phyloP scores from a whole-genome alignment of 495 filamentous ascomycete species.

The Trichoderma erinaceum region DNA sequence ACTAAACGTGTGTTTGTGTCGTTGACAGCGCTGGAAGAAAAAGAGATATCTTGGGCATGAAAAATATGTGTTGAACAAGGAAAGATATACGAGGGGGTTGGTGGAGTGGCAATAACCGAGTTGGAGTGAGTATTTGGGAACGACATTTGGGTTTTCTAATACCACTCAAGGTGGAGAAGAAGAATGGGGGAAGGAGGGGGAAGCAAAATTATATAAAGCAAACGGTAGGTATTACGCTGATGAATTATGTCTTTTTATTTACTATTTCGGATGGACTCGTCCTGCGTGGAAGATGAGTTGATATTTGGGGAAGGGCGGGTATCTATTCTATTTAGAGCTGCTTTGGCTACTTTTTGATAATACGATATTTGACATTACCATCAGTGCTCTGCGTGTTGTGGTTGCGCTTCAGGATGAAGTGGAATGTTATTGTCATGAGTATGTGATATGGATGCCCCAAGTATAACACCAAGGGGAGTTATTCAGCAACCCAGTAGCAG shows the following conservation, averaged over 20 bases:
- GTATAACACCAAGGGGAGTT: no score
- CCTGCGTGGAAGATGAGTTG: background rate
- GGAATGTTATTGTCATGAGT: no score
- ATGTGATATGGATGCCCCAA: no score
- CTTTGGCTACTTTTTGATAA: background rate
- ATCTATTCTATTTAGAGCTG: background rate
- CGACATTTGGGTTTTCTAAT: background rate
- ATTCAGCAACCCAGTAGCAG: no score
- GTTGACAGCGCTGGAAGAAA: background rate
- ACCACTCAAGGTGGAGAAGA: background rate
- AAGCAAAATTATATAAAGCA: background rate
- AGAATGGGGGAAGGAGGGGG: background rate
- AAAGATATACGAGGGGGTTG: background rate
- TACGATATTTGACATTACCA: background rate
- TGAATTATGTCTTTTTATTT: background rate
- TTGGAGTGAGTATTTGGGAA: background rate
- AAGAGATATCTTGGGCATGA: background rate
- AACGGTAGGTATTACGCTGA: slow-evolving; percentile 7
- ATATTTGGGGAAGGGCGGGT: background rate
- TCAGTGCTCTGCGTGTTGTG: no score
- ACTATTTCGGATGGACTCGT: background rate
- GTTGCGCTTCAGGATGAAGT: no score
- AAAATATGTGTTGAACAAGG: background rate
- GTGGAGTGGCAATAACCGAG: background rate
- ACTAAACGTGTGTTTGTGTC: slow-evolving; percentile 2